A percentile compares a stretch with the other conserved stretches of the same genome.
Conservation (phyloP, 768 basidiomycete species). For the Macrolepiota fuliginosa region DNA sequence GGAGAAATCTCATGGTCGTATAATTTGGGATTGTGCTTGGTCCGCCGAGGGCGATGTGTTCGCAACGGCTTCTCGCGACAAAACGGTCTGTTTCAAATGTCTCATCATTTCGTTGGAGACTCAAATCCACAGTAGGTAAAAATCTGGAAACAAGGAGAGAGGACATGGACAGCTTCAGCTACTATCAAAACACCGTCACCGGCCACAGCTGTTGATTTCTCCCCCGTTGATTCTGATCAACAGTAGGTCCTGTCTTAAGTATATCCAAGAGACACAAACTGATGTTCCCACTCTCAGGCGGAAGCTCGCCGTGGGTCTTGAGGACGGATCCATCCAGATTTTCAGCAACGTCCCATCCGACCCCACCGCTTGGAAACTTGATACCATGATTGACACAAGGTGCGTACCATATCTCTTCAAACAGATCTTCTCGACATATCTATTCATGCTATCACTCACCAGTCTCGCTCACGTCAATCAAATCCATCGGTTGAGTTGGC, state of each 20-base stretch:
- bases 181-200: slow-evolving; percentile 74
- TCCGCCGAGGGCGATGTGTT: slow-evolving; percentile 73
- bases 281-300: slow-evolving; percentile 31
- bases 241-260: slow-evolving; percentile 33
- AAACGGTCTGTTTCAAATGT: slow-evolving; percentile 55
- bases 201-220: slow-evolving; percentile 75
- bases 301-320: slow-evolving; percentile 78
- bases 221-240: slow-evolving; percentile 32
- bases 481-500: slow-evolving; percentile 82
- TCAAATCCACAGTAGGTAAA: slow-evolving; percentile 60
- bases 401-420: slow-evolving; percentile 29
- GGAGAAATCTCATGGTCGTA: slow-evolving; percentile 86
- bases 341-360: slow-evolving; percentile 39
- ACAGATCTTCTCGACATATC: neutral
- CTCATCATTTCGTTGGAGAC: neutral
- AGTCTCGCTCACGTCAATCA: slow-evolving; percentile 78
- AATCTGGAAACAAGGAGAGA: slow-evolving; percentile 60
- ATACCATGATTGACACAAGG: slow-evolving; percentile 47
- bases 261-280: neutral
- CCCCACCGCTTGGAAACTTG: slow-evolving; percentile 44
- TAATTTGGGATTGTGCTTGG: slow-evolving; percentile 97
- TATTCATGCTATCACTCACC: slow-evolving; percentile 7
- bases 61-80: slow-evolving; percentile 93
- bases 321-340: slow-evolving; percentile 73
- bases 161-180: slow-evolving; percentile 53